Percentiles rank a stretch among this genome's conserved stretches.
These are phyloP conservation scores for Parascedosporium putredinis DNA, from an alignment of 2,329 filamentous ascomycete genomes.

Conservation along the genomic window DNA sequence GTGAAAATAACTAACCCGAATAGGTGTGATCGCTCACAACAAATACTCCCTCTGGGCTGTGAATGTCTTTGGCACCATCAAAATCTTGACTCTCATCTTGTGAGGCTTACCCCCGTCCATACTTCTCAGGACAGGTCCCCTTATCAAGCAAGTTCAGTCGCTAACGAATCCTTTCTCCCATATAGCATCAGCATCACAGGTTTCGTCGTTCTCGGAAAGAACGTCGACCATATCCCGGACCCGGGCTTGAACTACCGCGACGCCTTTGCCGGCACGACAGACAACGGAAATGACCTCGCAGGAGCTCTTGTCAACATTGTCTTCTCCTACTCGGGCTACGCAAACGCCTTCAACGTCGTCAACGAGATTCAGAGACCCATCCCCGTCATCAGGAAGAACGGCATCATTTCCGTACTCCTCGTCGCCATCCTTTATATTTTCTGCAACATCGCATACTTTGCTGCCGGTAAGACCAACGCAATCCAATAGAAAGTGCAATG, in stretches of 20 bases:
- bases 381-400: slow-evolving; percentile 39
- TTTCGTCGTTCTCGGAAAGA: slow-evolving; percentile 44
- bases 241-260: slow-evolving; percentile 25
- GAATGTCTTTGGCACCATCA: slow-evolving; percentile 47
- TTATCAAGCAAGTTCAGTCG: too few species aligned
- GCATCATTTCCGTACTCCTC: slow-evolving; percentile 35
- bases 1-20: slow-evolving; percentile 10
- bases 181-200: slow-evolving; percentile 43
- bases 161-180: background rate
- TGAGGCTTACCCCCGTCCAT: too few species aligned
- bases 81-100: slow-evolving; percentile 52
- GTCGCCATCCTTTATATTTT: slow-evolving; percentile 47
- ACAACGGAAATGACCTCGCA: slow-evolving; percentile 25
- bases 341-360: slow-evolving; percentile 51
- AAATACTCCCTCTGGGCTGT: slow-evolving; percentile 44
- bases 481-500: too few species aligned
- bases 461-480: slow-evolving; percentile 27
- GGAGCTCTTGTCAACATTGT: slow-evolving; percentile 47
- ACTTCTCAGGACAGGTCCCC: too few species aligned
- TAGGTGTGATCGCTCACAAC: slow-evolving; percentile 41
- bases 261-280: slow-evolving; percentile 23
- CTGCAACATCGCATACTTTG: slow-evolving; percentile 51
- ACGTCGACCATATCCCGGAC: slow-evolving; percentile 20
- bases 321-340: slow-evolving; percentile 47
- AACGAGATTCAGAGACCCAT: slow-evolving; percentile 54